Base-by-base conservation (phyloP, 768 basidiomycete genomes). In the Boletales sp. region DNA sequence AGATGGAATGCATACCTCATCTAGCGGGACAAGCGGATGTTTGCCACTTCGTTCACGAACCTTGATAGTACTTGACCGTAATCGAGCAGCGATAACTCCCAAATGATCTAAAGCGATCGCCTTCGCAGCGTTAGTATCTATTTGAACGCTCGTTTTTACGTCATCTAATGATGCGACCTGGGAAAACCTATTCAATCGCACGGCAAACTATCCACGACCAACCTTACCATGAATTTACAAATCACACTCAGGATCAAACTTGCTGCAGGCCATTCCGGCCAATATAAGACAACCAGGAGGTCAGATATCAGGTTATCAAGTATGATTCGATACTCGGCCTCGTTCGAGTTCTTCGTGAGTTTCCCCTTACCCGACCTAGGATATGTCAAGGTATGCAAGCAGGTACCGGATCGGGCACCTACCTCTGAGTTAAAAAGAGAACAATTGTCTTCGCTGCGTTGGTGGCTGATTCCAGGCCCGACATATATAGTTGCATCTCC, bases 221-320 rank as follows among this genome's bases (percentile, higher is more conserved):
- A 13, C 57, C 77, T 10, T 51, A 92, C 94, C 90, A 98, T 90
- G 57, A 84, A 86, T 63, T 85, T 87, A 55, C 84, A 87, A 8
- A 86, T 81, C 41, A 96, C 86, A 39, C 78, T 81, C 34, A 98
- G 70, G 35, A 96, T 74, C 15, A 96, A 69, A 38, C 84, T 79
- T 2, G 96, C 90, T 10, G 90, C 94, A 7, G 96, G 96, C 94
- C 95, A 99, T 68, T 99, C 96, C 0, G 96, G 94, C 83, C 90
- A 90, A 64, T 87, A 94, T 7, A 97, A 73, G 17, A 96, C 93
- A 9, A 80, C 79, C 19, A 98, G 76, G 19, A 96, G 74, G 62
- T 99, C 96, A 2, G 84, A 82, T 37, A 98, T 82, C 11, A 98
- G 73, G 58, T 89, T 89, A 61, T 98, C 95, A 51, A 98, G 88